These are phyloP conservation scores for Microcera coccophila DNA, from an alignment of 2,329 filamentous ascomycete species.

Conservation along the genomic window DNA sequence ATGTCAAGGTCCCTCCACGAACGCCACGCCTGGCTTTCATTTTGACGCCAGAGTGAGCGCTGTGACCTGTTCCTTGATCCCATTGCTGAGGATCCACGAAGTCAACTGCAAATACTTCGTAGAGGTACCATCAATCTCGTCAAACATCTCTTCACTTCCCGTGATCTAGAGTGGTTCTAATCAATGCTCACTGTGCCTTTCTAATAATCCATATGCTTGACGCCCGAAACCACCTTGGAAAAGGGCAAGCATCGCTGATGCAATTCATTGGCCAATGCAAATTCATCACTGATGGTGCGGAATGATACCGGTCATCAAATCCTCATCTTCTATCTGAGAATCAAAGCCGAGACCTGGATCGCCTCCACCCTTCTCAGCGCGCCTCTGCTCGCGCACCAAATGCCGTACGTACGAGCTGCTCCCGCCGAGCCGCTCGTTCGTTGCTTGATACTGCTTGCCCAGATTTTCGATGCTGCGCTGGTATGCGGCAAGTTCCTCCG, in stretches of 20 bases:
- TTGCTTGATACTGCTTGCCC: constrained; percentile 46
- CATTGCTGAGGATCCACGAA: too few relatives aligned
- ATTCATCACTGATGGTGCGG: constrained; percentile 13
- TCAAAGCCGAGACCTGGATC: constrained; percentile 41
- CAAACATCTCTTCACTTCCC: constrained; percentile 9
- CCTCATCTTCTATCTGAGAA: constrained; percentile 54
- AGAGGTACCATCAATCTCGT: too few relatives aligned
- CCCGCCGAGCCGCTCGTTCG: constrained; percentile 51
- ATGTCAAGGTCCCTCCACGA: too few relatives aligned
- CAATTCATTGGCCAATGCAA: background rate
- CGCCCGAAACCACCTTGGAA: background rate
- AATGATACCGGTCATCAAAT: constrained; percentile 51
- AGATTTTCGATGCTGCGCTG: constrained; percentile 44
- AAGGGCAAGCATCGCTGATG: background rate
- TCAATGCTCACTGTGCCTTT: background rate
- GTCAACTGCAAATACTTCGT: too few relatives aligned
- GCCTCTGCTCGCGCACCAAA: constrained; percentile 44
- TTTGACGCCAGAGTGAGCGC: too few relatives aligned
- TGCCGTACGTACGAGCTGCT: constrained; percentile 55
- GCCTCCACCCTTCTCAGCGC: constrained; percentile 41
- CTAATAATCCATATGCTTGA: constrained; percentile 1
- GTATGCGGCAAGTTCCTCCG: constrained; percentile 41
- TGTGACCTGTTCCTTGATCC: too few relatives aligned
- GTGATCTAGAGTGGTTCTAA: background rate
- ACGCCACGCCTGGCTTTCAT: too few relatives aligned